These are phyloP conservation scores for Castanospermum australe DNA, from an alignment of 306 rosid genomes.

Conservation along the genomic window DNA sequence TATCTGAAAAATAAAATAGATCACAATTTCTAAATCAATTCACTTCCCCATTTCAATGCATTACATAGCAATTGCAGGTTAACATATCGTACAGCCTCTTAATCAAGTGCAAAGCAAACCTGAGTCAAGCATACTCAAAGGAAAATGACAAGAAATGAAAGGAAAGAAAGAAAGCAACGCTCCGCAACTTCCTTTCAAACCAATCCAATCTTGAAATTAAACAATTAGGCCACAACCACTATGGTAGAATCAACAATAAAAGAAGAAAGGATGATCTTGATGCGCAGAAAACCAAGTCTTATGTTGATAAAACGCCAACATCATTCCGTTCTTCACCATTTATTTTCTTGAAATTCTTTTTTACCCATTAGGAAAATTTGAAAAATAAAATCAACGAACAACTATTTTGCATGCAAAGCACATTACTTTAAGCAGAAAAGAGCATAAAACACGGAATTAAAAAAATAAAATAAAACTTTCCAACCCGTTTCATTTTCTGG, in stretches of 20 bases:
- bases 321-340: too few species aligned
- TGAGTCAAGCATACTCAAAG: background rate
- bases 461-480: background rate
- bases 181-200: background rate
- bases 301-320: too few species aligned
- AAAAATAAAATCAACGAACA: background rate
- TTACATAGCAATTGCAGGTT: background rate
- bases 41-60: background rate
- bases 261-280: too few species aligned
- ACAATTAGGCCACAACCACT: background rate
- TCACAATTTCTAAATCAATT: background rate
- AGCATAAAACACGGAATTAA: background rate
- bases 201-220: background rate
- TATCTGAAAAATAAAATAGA: background rate
- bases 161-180: background rate
- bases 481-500: background rate
- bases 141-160: background rate
- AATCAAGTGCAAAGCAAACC: background rate
- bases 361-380: background rate
- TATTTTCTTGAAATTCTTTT: too few species aligned
- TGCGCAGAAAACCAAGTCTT: too few species aligned
- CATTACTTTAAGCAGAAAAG: background rate
- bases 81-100: background rate
- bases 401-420: background rate
- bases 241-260: too few species aligned